phyloP scores from a whole-genome alignment of 148 eudicot species.

The Arbutus unedo region DNA sequence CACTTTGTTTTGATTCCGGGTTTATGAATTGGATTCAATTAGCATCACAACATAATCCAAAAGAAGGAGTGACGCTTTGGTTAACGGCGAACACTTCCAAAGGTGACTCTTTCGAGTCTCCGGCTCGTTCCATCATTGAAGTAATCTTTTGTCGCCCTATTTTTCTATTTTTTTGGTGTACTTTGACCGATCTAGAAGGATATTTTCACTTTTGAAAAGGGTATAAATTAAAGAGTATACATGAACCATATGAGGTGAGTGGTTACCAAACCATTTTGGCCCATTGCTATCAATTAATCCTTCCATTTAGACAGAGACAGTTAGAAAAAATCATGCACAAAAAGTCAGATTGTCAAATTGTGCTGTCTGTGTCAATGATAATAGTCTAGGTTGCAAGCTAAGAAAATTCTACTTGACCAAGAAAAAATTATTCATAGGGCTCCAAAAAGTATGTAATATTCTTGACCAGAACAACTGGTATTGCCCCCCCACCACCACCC shows the following conservation, averaged over 20 bases:
- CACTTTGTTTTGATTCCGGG: no score
- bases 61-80: no score
- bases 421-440: not conserved
- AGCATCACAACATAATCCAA: no score
- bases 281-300: conserved; percentile 1
- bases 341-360: not conserved
- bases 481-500: not conserved
- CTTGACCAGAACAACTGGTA: not conserved
- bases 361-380: not conserved
- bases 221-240: no score
- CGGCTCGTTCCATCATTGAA: no score
- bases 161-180: not conserved
- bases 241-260: not conserved
- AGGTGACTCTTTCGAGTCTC: no score
- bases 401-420: not conserved
- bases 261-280: not conserved
- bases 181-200: not conserved
- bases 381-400: not conserved
- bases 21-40: no score
- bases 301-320: not conserved
- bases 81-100: no score
- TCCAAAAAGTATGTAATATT: conserved; percentile 3
- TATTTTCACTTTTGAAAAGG: not conserved
- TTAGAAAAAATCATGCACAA: not conserved
- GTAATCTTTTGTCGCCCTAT: no score